Evolutionary conservation across 2,329 filamentous ascomycete genomes (phyloP).

Genomic region (Claviceps citrina): DNA sequence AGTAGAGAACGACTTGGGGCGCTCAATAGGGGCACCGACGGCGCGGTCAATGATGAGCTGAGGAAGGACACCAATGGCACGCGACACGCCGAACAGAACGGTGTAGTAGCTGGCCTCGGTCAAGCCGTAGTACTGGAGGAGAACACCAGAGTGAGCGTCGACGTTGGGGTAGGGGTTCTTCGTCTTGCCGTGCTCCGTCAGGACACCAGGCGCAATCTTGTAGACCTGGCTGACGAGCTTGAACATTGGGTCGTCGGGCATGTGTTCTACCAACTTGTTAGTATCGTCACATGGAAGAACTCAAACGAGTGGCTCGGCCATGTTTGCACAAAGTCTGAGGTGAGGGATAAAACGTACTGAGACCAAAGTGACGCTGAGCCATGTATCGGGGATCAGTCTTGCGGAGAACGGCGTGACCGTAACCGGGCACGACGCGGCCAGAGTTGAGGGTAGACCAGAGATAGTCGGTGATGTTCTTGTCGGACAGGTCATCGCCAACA

Average conservation of each 20-base stretch:
- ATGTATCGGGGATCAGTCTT: constrained; percentile 99
- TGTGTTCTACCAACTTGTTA: constrained; percentile 42
- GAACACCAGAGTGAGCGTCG: constrained; percentile 95
- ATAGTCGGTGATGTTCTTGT: constrained; percentile 95
- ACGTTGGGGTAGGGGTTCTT: constrained; percentile 99
- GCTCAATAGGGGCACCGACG: constrained; percentile 90
- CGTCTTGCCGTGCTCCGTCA: constrained; percentile 99
- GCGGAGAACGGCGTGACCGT: constrained; percentile 96
- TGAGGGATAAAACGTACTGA: constrained; percentile 25
- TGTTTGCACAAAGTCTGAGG: no score
- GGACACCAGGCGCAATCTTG: constrained; percentile 96
- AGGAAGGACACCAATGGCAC: constrained; percentile 93
- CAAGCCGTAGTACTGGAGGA: constrained; percentile 98
- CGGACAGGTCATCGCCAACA: constrained; percentile 86
- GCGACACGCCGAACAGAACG: constrained; percentile 95
- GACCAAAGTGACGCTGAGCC: constrained; percentile 93
- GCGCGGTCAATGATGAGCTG: constrained; percentile 99
- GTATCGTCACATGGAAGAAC: neutral
- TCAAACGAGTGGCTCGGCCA: no score
- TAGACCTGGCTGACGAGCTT: constrained; percentile 99
- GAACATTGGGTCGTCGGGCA: constrained; percentile 98
- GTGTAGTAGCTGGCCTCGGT: constrained; percentile 99
- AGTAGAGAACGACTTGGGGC: constrained; percentile 97
- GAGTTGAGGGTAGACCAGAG: constrained; percentile 94
- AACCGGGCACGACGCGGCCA: constrained; percentile 92